These are phyloP conservation scores for Trichosporon asahii DNA, from an alignment of 1,284 basidiomycete genomes.

Conservation along the genomic window DNA sequence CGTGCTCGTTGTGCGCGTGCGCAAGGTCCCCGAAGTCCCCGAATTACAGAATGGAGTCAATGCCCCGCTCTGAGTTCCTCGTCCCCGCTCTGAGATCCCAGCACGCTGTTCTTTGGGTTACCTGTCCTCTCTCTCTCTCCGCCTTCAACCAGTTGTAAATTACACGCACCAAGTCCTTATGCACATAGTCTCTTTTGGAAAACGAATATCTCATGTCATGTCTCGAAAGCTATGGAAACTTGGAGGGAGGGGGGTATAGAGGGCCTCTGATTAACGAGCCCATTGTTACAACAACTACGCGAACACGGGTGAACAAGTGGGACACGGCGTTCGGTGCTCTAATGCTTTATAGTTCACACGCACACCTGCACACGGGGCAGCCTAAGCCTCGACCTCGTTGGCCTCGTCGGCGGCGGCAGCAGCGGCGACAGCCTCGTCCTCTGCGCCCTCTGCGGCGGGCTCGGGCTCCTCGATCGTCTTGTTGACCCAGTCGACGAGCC, in stretches of 20 bases:
- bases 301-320: conserved; percentile 6
- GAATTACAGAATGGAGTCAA: background rate
- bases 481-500: conserved; percentile 31
- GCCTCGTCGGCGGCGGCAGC: background rate
- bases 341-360: background rate
- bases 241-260: too few relatives aligned
- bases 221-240: background rate
- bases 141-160: background rate
- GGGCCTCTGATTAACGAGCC: background rate
- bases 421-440: background rate
- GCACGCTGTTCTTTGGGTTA: background rate
- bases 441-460: conserved; percentile 1
- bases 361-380: background rate
- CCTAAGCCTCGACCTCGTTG: conserved; percentile 3
- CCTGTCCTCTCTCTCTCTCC: background rate
- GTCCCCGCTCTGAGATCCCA: background rate
- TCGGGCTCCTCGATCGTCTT: conserved; percentile 29
- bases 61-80: background rate
- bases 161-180: background rate
- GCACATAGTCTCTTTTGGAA: background rate
- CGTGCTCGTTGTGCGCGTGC: conserved; percentile 35
- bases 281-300: conserved; percentile 8
- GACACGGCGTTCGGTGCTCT: conserved; percentile 1
- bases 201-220: conserved; percentile 3
- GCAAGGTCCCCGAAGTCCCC: conserved; percentile 8